Conservation (phyloP, 352 stramenopile genomes). For the Globisporangium abappressorium region DNA sequence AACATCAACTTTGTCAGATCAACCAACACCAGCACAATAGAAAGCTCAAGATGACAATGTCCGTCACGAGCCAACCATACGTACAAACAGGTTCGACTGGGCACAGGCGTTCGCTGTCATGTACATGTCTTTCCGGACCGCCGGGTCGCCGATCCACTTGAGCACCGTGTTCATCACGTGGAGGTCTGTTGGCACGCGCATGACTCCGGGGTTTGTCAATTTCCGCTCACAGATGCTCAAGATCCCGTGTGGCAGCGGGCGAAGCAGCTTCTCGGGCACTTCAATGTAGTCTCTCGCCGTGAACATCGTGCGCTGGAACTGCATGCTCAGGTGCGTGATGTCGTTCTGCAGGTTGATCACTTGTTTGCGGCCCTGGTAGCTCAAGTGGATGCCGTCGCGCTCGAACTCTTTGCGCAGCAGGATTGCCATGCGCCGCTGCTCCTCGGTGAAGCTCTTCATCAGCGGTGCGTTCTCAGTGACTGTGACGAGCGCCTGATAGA, state of each 20-base stretch:
- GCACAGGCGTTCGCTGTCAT: slow-evolving; percentile 84
- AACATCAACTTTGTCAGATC: neutral
- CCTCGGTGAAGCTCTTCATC: slow-evolving; percentile 73
- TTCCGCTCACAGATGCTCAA: slow-evolving; percentile 61
- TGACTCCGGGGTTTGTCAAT: slow-evolving; percentile 50
- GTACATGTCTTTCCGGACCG: slow-evolving; percentile 89
- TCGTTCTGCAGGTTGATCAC: slow-evolving; percentile 89
- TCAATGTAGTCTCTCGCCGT: slow-evolving; percentile 61
- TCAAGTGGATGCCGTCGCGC: slow-evolving; percentile 93
- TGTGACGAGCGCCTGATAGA: slow-evolving; percentile 84
- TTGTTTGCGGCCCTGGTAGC: slow-evolving; percentile 53
- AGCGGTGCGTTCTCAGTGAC: slow-evolving; percentile 60
- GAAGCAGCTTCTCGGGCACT: slow-evolving; percentile 51
- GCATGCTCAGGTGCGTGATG: slow-evolving; percentile 81
- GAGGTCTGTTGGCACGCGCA: slow-evolving; percentile 77
- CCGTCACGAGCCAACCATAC: neutral
- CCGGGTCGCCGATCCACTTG: slow-evolving; percentile 80
- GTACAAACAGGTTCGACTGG: slow-evolving; percentile 59
- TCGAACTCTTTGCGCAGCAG: slow-evolving; percentile 94
- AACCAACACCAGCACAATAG: too few species aligned
- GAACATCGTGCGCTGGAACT: slow-evolving; percentile 89
- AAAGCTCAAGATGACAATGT: neutral
- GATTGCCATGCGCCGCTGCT: slow-evolving; percentile 88
- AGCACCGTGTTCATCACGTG: slow-evolving; percentile 91
- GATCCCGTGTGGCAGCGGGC: slow-evolving; percentile 56